phyloP scores from a whole-genome alignment of 2,329 filamentous ascomycete genomes.

The Talaromyces sp. region DNA sequence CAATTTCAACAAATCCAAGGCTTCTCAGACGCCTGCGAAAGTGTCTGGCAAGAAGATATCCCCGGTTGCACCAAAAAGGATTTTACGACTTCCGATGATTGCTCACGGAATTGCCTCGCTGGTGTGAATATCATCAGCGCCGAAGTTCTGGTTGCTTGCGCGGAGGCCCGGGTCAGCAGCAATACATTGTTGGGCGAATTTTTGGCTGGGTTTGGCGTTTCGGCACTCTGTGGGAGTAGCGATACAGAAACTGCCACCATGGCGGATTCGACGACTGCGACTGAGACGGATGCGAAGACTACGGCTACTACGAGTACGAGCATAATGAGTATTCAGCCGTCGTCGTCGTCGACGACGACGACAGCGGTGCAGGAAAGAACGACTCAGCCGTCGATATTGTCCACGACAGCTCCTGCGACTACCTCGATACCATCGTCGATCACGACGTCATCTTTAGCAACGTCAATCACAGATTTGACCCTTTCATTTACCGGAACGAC shows the following conservation, averaged over 20 bases:
- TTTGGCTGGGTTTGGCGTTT: constrained; percentile 15
- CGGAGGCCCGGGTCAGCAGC: constrained; percentile 7
- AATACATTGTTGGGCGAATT: constrained; percentile 17
- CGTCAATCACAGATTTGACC: constrained; percentile 8
- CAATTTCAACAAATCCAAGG: constrained; percentile 19
- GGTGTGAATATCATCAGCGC: constrained; percentile 16
- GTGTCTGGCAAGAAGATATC: constrained; percentile 17
- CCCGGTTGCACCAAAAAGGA: constrained; percentile 18
- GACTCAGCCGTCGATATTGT: not conserved
- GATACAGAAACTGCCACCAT: not conserved
- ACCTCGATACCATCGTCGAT: not conserved
- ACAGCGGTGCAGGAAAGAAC: not conserved
- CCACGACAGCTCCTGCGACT: not conserved
- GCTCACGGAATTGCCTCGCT: constrained; percentile 14
- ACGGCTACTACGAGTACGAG: not conserved
- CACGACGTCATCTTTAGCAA: constrained; percentile 3
- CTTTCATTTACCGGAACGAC: not conserved
- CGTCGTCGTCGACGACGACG: not conserved
- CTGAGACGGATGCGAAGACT: not conserved
- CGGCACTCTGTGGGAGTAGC: constrained; percentile 13
- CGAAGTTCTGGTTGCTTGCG: constrained; percentile 15
- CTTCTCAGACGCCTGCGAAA: constrained; percentile 12
- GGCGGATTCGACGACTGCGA: not conserved
- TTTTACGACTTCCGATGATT: constrained; percentile 8
- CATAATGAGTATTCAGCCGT: not conserved